phyloP scores from a whole-genome alignment of 2,329 filamentous ascomycete species.

The Colletotrichum graminicola region DNA sequence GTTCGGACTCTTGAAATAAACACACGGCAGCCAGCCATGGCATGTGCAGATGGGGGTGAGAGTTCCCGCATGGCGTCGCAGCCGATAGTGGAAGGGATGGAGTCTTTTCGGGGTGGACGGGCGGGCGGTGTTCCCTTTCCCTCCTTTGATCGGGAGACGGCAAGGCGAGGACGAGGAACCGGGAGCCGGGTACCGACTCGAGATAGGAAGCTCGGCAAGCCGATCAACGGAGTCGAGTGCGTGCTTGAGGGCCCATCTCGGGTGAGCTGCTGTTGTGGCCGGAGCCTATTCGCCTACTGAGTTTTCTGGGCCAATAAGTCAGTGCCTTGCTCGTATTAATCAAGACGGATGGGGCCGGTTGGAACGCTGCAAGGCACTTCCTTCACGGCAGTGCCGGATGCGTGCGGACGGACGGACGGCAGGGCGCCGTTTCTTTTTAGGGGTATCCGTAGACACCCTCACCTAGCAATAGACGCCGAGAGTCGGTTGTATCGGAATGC shows the following conservation, averaged over 20 bases:
- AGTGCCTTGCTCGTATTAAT: conserved; percentile 32
- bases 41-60: conserved; percentile 11
- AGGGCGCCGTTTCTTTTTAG: conserved; percentile 14
- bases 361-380: conserved; percentile 30
- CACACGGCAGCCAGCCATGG: neutral
- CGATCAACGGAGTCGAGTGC: conserved; percentile 23
- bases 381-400: conserved; percentile 28
- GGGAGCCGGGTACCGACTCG: conserved; percentile 34
- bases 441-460: neutral
- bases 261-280: neutral
- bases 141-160: conserved; percentile 19
- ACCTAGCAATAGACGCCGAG: neutral
- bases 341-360: conserved; percentile 31
- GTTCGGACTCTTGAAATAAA: conserved; percentile 15
- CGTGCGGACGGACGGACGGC: neutral
- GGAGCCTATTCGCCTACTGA: conserved; percentile 7
- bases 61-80: conserved; percentile 26
- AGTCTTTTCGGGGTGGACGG: neutral
- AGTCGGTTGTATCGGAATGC: conserved; percentile 9
- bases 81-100: conserved; percentile 22
- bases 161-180: conserved; percentile 32
- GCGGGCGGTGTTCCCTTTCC: neutral
- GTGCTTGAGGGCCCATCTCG: conserved; percentile 1
- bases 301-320: neutral
- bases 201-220: conserved; percentile 25